Evolutionary conservation across 345 rosid genomes (phyloP).

Genomic region (Eucalyptus erythrocorys): DNA sequence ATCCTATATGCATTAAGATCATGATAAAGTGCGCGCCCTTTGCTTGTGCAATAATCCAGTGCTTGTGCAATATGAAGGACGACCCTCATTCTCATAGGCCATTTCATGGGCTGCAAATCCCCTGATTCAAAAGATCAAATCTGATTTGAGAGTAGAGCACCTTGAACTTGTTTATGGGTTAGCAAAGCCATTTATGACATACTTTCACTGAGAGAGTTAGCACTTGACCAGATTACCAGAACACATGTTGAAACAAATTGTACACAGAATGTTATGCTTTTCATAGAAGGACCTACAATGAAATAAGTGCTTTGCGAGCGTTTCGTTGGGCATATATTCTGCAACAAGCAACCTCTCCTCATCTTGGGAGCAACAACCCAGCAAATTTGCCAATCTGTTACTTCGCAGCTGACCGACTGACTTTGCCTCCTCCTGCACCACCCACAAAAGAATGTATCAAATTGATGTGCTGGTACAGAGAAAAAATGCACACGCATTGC

Average conservation of each 20-base stretch:
- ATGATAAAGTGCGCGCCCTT: slow-evolving; percentile 89
- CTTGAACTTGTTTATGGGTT: background rate
- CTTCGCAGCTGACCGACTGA: slow-evolving; percentile 81
- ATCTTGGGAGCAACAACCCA: slow-evolving; percentile 83
- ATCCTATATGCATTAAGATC: slow-evolving; percentile 92
- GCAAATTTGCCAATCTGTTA: slow-evolving; percentile 69
- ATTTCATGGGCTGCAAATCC: slow-evolving; percentile 93
- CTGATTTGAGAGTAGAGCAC: background rate
- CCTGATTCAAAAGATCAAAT: slow-evolving; percentile 31
- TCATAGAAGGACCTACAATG: slow-evolving; percentile 44
- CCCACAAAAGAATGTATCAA: background rate
- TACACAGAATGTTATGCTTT: background rate
- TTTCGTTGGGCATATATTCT: slow-evolving; percentile 83
- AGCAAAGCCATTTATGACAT: background rate
- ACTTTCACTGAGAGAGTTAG: background rate
- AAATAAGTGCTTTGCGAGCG: slow-evolving; percentile 92
- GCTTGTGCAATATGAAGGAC: slow-evolving; percentile 92
- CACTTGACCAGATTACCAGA: background rate
- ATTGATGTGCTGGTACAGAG: background rate
- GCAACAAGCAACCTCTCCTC: slow-evolving; percentile 94
- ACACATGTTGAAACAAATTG: background rate
- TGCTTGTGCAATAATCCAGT: slow-evolving; percentile 74
- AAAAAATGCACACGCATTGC: background rate
- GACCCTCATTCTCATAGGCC: slow-evolving; percentile 94
- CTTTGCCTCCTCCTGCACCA: slow-evolving; percentile 75